These are phyloP conservation scores for Lactifluus volemus DNA, from an alignment of 768 basidiomycete species.

Conservation along the genomic window DNA sequence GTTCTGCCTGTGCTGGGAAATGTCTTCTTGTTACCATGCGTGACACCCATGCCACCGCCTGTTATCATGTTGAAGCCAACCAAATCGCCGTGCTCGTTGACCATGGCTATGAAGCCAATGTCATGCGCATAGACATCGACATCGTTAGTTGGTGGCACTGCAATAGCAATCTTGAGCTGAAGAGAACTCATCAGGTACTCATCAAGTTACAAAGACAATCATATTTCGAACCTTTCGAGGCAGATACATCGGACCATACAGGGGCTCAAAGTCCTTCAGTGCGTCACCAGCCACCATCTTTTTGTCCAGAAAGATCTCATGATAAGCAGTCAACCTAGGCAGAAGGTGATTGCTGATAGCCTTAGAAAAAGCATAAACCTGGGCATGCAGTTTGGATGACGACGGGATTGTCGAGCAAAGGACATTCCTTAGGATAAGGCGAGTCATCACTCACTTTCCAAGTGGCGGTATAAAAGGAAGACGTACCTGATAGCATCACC, in stretches of 20 bases:
- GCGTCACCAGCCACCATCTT: constrained; percentile 93
- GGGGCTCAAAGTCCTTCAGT: constrained; percentile 87
- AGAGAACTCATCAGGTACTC: constrained; percentile 4
- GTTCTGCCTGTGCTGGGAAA: constrained; percentile 85
- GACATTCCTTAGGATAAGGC: constrained; percentile 55
- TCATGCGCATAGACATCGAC: constrained; percentile 95
- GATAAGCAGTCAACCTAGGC: constrained; percentile 88
- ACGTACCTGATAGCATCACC: constrained; percentile 91
- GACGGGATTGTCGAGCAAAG: constrained; percentile 87
- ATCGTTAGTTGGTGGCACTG: constrained; percentile 93
- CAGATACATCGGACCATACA: constrained; percentile 97
- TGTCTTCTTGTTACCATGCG: constrained; percentile 98
- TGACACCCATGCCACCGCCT: constrained; percentile 99
- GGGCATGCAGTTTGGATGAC: constrained; percentile 73
- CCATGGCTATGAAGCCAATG: constrained; percentile 93
- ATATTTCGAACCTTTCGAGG: constrained; percentile 68
- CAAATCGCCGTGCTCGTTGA: constrained; percentile 64
- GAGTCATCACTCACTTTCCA: neutral
- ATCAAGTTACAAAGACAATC: neutral
- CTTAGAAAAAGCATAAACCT: constrained; percentile 80
- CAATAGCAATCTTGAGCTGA: constrained; percentile 95
- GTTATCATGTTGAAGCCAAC: constrained; percentile 89
- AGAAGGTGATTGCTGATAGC: constrained; percentile 78
- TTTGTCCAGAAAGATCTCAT: constrained; percentile 99
- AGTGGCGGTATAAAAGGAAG: neutral